phyloP scores from a whole-genome alignment of 2,329 filamentous ascomycete species.

The Xylariaceae sp. region DNA sequence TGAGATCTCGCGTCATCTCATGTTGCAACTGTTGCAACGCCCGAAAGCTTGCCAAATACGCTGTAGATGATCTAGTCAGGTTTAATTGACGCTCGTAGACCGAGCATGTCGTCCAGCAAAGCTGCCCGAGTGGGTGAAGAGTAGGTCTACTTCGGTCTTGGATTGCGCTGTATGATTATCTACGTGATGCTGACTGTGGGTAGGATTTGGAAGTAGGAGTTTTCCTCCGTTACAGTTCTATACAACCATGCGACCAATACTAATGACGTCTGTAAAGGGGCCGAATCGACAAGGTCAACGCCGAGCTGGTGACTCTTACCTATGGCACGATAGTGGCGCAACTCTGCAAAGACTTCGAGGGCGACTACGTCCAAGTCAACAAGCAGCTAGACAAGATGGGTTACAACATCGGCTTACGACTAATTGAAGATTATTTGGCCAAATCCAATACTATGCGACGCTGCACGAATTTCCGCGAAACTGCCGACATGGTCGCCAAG shows the following conservation, averaged over 20 bases:
- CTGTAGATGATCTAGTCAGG: slow-evolving; percentile 21
- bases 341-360: slow-evolving; percentile 92
- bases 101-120: slow-evolving; percentile 55
- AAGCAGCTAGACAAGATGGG: slow-evolving; percentile 99
- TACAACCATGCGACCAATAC: slow-evolving; percentile 2
- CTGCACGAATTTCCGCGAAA: slow-evolving; percentile 91
- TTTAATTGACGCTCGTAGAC: slow-evolving; percentile 19
- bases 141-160: slow-evolving; percentile 36
- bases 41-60: background rate
- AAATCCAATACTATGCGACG: slow-evolving; percentile 87
- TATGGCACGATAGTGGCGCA: slow-evolving; percentile 97
- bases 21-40: too few relatives aligned
- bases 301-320: slow-evolving; percentile 92
- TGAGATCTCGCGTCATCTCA: too few relatives aligned
- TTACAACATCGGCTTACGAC: slow-evolving; percentile 91
- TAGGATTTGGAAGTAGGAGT: slow-evolving; percentile 86
- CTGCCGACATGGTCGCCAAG: slow-evolving; percentile 93
- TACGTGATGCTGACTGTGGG: slow-evolving; percentile 12
- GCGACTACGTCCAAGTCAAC: slow-evolving; percentile 92
- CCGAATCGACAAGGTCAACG: slow-evolving; percentile 95
- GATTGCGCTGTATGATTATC: background rate
- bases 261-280: slow-evolving; percentile 55
- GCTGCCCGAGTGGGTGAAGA: slow-evolving; percentile 59
- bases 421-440: slow-evolving; percentile 97
- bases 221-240: background rate